These are phyloP conservation scores for Wickerhamomyces tratensis DNA, from an alignment of 805 yeast genomes.

Conservation along the genomic window DNA sequence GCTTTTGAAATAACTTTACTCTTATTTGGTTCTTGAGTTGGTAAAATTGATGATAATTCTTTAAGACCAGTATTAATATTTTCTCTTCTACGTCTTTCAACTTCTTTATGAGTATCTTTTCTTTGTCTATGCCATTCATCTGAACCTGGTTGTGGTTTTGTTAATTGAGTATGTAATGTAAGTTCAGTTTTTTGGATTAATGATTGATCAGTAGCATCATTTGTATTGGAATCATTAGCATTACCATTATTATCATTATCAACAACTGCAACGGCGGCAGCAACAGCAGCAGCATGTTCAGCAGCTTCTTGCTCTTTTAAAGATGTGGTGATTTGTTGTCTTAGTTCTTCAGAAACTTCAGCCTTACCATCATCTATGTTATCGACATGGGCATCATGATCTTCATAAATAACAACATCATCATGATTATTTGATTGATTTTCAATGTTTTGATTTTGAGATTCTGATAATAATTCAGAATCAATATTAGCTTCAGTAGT, in stretches of 20 bases:
- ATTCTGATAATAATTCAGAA: background rate
- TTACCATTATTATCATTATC: background rate
- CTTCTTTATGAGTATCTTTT: conserved; percentile 90
- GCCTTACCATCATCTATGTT: background rate
- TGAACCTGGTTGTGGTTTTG: conserved; percentile 60
- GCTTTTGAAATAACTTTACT: conserved; percentile 84
- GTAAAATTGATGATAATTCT: conserved; percentile 67
- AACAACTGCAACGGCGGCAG: background rate
- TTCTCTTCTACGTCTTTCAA: conserved; percentile 87
- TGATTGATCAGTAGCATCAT: conserved; percentile 1
- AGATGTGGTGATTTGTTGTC: background rate
- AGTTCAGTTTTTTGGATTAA: conserved; percentile 5
- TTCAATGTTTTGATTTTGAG: no score
- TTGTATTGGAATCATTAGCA: no score
- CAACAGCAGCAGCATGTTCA: conserved; percentile 1
- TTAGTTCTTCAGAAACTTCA: background rate
- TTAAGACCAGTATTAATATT: conserved; percentile 81
- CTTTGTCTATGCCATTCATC: conserved; percentile 80
- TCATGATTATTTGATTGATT: background rate
- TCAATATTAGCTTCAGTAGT: background rate
- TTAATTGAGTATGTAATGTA: conserved; percentile 7
- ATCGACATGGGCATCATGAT: background rate
- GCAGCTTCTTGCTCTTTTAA: background rate
- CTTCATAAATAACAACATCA: background rate
- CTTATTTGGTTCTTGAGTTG: conserved; percentile 80